Conservation (phyloP, 768 basidiomycete species). For the Boletus subparvulus region DNA sequence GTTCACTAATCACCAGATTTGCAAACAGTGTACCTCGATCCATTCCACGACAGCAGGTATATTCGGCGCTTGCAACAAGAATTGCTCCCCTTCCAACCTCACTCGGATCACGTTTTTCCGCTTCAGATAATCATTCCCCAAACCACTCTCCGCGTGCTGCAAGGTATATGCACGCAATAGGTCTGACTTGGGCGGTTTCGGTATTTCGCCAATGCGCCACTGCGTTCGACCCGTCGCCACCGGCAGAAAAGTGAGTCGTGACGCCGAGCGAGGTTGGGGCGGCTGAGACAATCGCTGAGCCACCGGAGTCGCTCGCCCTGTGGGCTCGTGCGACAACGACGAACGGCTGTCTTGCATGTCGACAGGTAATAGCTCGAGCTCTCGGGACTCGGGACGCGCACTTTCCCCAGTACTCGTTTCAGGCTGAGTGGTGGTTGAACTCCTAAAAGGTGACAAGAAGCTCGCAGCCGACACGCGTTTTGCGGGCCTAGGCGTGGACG, state of each 20-base stretch:
- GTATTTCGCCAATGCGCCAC: conserved; percentile 27
- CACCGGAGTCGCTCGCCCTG: conserved; percentile 11
- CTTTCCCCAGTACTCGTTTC: conserved; percentile 13
- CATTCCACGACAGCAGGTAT: conserved; percentile 86
- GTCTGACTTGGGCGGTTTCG: conserved; percentile 48
- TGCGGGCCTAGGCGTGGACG: conserved; percentile 14
- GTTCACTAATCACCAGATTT: background rate
- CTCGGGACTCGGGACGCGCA: conserved; percentile 8
- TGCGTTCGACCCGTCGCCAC: conserved; percentile 15
- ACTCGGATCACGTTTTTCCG: conserved; percentile 92
- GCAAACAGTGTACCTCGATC: conserved; percentile 74
- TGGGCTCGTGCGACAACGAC: conserved; percentile 17
- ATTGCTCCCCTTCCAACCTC: conserved; percentile 93
- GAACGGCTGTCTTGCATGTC: conserved; percentile 24
- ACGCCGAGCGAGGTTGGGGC: conserved; percentile 16
- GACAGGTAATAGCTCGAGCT: conserved; percentile 26
- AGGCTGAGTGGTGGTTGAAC: conserved; percentile 6
- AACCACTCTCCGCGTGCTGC: conserved; percentile 88
- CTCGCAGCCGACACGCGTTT: conserved; percentile 31
- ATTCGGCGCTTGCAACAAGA: conserved; percentile 85
- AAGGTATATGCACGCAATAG: conserved; percentile 74
- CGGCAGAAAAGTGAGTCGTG: conserved; percentile 27
- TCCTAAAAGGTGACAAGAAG: conserved; percentile 30
- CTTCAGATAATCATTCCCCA: conserved; percentile 94
- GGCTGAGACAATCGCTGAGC: conserved; percentile 13